Evolutionary conservation across 495 filamentous ascomycete species (phyloP).

Genomic region (Terfezia claveryi): DNA sequence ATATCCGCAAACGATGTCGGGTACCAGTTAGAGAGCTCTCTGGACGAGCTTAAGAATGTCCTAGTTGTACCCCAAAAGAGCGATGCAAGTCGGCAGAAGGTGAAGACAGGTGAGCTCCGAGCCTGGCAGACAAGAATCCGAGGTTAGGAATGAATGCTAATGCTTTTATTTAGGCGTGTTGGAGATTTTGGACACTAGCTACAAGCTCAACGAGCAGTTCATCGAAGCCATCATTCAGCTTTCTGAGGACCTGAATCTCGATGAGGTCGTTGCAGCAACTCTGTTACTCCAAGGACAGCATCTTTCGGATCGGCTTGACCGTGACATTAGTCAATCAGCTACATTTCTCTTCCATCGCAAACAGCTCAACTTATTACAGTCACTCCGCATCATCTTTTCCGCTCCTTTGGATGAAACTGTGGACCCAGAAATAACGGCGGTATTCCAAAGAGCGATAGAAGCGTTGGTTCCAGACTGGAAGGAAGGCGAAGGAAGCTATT

Average conservation of each 20-base stretch:
- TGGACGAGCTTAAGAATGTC: constrained; percentile 52
- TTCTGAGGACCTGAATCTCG: constrained; percentile 68
- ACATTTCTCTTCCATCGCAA: constrained; percentile 69
- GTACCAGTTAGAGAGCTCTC: constrained; percentile 42
- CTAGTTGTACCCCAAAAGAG: constrained; percentile 40
- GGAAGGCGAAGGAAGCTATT: constrained; percentile 20
- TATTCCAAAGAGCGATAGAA: constrained; percentile 6
- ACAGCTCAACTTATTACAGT: constrained; percentile 57
- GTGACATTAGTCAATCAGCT: constrained; percentile 45
- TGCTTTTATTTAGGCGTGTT: constrained; percentile 37
- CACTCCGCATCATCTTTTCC: constrained; percentile 51
- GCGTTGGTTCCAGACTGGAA: constrained; percentile 13
- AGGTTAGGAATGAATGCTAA: constrained; percentile 7
- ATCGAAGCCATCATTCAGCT: constrained; percentile 53
- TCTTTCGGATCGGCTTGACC: constrained; percentile 39
- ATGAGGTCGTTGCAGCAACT: constrained; percentile 63
- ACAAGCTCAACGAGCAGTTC: constrained; percentile 68
- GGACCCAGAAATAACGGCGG: constrained; percentile 22
- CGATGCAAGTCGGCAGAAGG: constrained; percentile 25
- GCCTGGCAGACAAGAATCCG: background rate
- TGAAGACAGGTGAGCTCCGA: constrained; percentile 28
- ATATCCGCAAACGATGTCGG: constrained; percentile 32
- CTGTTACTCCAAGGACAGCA: constrained; percentile 47
- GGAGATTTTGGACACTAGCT: constrained; percentile 45
- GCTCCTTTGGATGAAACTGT: constrained; percentile 38